Base-by-base conservation (phyloP, 768 basidiomycete species). In the Megacollybia marginata region DNA sequence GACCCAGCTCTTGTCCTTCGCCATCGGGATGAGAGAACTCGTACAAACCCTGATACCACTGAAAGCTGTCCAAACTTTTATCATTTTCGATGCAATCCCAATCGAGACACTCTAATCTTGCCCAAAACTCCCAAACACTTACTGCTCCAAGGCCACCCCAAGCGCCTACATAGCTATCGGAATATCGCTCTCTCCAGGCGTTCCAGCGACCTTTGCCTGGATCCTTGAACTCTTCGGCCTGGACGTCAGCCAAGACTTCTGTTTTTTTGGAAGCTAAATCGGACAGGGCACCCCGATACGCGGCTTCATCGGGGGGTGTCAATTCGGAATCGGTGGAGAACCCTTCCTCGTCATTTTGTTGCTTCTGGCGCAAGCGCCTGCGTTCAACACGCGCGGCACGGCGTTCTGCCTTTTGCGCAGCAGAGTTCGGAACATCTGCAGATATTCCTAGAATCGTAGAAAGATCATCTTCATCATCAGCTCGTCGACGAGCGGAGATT, bases 101-200 rank as follows among this genome's bases (percentile, higher is more conserved):
- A 4, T 85, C 88, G 10, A 91, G 67, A 54, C 84, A 74, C 67
- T 97, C 93, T 50, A 92, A 69, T 49, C 92, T 73, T n/a, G 81
- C 81, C 90, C 91, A 94, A 63, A 93, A 95, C 64, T 93, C 92
- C 92, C 92, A 95, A 44, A 89, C 88, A 46, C 83, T 83, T 1
- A 94, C 82, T 40, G 92, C 75, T 1, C 85, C 91, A 48, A 94
- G 69, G 4, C 92, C 89, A 44, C 93, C 93, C 92, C 89, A 97
- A 4, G 94, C 94, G 35, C 87, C 83, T 2, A 75, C 69, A 66
- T 95, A 97, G 52, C 78, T 91, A 54, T 97, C 93, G 5, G 71
- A 72, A 56, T 85, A 92, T 53, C 72, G 75, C 52, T 78, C 72
- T 48, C 92, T 72, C 94, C 94, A 97, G 55, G 62, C 72, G 62